Base-by-base conservation (phyloP, 805 yeast species). In the Ogataea methanolica region DNA sequence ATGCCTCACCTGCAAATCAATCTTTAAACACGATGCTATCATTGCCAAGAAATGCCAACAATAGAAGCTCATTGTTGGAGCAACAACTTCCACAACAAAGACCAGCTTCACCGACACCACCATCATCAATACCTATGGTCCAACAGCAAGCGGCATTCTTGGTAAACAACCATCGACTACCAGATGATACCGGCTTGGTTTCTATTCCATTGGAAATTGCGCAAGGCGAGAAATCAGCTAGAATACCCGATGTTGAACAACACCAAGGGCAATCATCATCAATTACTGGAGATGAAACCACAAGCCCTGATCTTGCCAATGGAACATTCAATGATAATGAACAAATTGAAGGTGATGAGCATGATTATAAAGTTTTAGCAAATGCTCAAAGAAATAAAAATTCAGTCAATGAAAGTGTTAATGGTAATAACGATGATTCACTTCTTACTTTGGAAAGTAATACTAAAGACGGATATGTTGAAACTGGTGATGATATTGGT, bases 1-100 rank as follows among this genome's bases (percentile, higher is more conserved):
- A 49, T 15, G 37, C 19, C 16, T 56, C 61, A 21, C 14, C 57
- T n/a, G 53, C 61, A 9, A 53, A 57, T 43, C 49, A 52, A 22
- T 59, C 63, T 7, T 45, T 53, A 2, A 52, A 60, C 42, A 60
- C 64, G 0, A 51, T 56, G 47, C 41, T 60, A 22, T 37, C 54
- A 6, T 40, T 58, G 31, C 61, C 64, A 0, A 58, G 53, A 21
- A 49, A 44, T 36, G 5, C 46, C 45, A 34, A 16, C 36, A 21
- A 23, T 23, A 23, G 33, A 39, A 39, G 22, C 33, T 22, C 19
- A 23, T 26, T 23, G 4, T 9, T 7, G n/a, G 41, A 15, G 6
- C 36, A 33, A 48, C 41, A 41, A 42, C 22, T 34, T 34, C 36
- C 41, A 33, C 37, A 45, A 40, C 33, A 45, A 31, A 9, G 11